Base-by-base conservation (phyloP, 106 monocot genomes). In the Ottelia alismoides region DNA sequence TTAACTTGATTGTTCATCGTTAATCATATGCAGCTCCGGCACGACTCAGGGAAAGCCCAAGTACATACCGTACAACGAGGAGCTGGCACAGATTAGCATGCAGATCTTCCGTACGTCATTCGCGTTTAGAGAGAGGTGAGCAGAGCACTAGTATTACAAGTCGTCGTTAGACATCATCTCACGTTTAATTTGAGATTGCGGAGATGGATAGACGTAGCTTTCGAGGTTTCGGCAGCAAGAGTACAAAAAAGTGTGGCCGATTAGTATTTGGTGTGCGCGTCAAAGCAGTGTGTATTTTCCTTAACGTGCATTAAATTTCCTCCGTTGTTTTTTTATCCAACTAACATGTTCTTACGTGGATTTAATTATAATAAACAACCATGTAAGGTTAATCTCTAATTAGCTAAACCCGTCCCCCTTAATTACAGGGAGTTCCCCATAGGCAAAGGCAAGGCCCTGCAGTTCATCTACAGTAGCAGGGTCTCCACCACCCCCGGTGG, bases 391-490 rank as follows among this genome's bases (percentile, higher is more conserved):
- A n/a, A 43, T 16, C 6, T 43, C 16, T 43, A 43, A 16, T 43
- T 16, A 43, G 16, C 40, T 43, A 43, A 7, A 43, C 16, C 6
- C 6, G 40, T 43, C 10, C 16, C 16, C 16, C 16, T 43, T 7
- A 7, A 43, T 43, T 43, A 43, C 70, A 87, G 87, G 31, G 76
- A 72, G 25, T 78, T 63, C 27, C 82, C 83, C 23, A 60, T 79
- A 19, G 70, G 64, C 20, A 70, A 71, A 28, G 88, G 88, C 61
- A 88, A 83, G 69, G 72, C 78, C 24, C 60, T 88, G 35, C 78
- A 83, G 20, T 88, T 88, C 53, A 69, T 88, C 35, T 88, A 79
- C 55, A 60, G 82, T 53, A 83, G 88, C 79, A 83, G 74, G 67
- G 74, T 73, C 55, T 59, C 56, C 20, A 25, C 3, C n/a, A 83